These are phyloP conservation scores for Clarkia xantiana DNA, from an alignment of 345 rosid species.

Conservation along the genomic window DNA sequence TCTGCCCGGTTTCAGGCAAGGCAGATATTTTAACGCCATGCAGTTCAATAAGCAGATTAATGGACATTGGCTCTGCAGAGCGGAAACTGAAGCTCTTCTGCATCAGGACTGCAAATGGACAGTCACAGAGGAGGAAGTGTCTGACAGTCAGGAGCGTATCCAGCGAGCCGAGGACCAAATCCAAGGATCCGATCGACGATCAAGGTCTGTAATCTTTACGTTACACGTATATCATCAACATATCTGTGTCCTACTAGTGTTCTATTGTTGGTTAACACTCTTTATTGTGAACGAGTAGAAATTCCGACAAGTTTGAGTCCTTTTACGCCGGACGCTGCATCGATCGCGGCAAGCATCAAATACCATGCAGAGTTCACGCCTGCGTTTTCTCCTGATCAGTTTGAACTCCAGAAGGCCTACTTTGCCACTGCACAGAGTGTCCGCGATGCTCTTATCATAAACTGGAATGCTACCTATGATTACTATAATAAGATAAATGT, in stretches of 20 bases:
- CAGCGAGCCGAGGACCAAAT: slow-evolving; percentile 21
- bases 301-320: neutral
- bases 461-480: slow-evolving; percentile 39
- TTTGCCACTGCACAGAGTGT: slow-evolving; percentile 40
- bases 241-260: neutral
- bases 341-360: slow-evolving; percentile 31
- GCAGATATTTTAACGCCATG: neutral
- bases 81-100: slow-evolving; percentile 3
- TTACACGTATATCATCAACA: neutral
- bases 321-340: slow-evolving; percentile 21
- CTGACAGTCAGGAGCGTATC: slow-evolving; percentile 21
- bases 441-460: slow-evolving; percentile 33
- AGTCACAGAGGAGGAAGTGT: slow-evolving; percentile 5
- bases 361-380: slow-evolving; percentile 46
- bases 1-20: slow-evolving; percentile 1
- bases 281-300: slow-evolving; percentile 1
- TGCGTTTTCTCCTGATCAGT: slow-evolving; percentile 31
- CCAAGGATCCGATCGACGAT: slow-evolving; percentile 13
- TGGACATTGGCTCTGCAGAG: slow-evolving; percentile 1
- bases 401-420: slow-evolving; percentile 38
- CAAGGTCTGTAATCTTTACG: slow-evolving; percentile 12
- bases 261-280: neutral
- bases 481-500: slow-evolving; percentile 28
- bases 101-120: neutral
- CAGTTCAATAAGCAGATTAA: neutral